Conservation (phyloP, 139 green algal genomes). For the Spirogloea muscicola region DNA sequence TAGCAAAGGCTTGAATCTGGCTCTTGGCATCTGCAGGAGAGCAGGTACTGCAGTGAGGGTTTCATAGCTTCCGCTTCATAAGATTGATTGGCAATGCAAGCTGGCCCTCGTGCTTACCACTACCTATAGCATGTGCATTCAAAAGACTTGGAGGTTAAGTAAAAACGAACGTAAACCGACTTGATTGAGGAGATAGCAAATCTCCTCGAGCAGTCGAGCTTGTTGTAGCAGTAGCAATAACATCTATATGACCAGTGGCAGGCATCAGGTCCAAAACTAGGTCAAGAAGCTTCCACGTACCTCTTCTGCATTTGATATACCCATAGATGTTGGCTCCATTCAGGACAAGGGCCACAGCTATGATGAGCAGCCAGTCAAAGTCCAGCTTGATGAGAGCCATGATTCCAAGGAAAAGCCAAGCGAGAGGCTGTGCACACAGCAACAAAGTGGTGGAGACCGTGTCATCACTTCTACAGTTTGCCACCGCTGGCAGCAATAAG, state of each 20-base stretch:
- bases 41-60: no score
- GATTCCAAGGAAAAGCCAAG: constrained; percentile 32
- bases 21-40: constrained; percentile 43
- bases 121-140: no score
- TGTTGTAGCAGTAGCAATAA: background rate
- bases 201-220: background rate
- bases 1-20: constrained; percentile 39
- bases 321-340: constrained; percentile 36
- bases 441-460: background rate
- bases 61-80: no score
- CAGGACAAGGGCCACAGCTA: constrained; percentile 42
- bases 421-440: constrained; percentile 16
- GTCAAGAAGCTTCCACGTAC: constrained; percentile 4
- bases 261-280: background rate
- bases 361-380: constrained; percentile 49
- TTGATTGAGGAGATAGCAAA: background rate
- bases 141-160: no score
- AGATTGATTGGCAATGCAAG: no score
- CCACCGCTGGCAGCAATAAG: no score
- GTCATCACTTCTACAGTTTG: no score
- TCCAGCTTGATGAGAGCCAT: constrained; percentile 29
- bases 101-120: no score
- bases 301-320: constrained; percentile 47
- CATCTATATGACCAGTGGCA: background rate
- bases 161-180: no score